Evolutionary conservation across 2,329 filamentous ascomycete genomes (phyloP).

Genomic region (Ophiobolus disseminans): DNA sequence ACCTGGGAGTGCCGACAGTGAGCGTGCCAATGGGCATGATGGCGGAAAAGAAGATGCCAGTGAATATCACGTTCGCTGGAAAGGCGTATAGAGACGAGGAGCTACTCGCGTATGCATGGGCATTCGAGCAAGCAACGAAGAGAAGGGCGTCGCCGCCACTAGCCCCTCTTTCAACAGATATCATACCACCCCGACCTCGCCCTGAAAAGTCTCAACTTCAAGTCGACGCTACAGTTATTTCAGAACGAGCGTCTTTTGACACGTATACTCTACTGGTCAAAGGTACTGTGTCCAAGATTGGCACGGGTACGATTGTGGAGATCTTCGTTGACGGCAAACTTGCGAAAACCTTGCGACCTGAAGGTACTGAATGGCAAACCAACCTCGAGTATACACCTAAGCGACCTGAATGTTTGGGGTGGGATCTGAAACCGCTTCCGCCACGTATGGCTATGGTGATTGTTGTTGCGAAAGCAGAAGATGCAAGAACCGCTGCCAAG

Average conservation of each 20-base stretch:
- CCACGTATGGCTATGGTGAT: constrained; percentile 28
- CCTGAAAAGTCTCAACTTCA: too few relatives aligned
- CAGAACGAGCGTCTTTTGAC: background rate
- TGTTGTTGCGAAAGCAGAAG: constrained; percentile 19
- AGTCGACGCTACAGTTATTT: too few relatives aligned
- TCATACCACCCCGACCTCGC: background rate
- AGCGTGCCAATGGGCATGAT: constrained; percentile 62
- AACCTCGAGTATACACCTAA: constrained; percentile 10
- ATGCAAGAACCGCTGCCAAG: constrained; percentile 10
- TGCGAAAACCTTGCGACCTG: background rate
- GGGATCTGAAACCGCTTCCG: constrained; percentile 33
- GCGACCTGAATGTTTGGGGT: constrained; percentile 22
- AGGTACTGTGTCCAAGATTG: background rate
- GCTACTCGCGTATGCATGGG: constrained; percentile 33
- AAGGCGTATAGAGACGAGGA: constrained; percentile 56
- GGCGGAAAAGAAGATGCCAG: constrained; percentile 57
- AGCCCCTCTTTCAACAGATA: constrained; percentile 19
- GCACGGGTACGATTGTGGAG: constrained; percentile 7
- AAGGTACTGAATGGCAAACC: constrained; percentile 13
- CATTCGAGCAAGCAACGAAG: constrained; percentile 27
- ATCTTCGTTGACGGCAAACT: constrained; percentile 29
- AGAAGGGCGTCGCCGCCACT: constrained; percentile 20
- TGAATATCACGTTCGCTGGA: constrained; percentile 61
- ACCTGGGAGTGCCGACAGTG: constrained; percentile 63
- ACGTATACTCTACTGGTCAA: background rate